These are phyloP conservation scores for Ogataea nakhonphanomensis DNA, from an alignment of 805 yeast species.

Conservation along the genomic window DNA sequence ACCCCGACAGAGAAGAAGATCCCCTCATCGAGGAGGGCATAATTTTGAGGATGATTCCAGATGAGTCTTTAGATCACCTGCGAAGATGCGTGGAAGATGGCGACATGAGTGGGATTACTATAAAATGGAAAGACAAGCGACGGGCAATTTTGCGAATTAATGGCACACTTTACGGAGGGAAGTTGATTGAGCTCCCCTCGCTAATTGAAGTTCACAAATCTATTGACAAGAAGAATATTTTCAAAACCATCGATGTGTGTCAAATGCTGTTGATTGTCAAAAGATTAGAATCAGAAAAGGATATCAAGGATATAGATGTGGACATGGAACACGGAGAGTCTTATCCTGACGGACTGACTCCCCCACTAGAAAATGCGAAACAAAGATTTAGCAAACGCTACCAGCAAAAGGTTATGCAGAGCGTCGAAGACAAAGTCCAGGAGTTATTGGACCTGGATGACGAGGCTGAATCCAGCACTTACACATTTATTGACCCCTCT, in stretches of 20 bases:
- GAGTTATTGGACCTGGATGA: conserved; percentile 72
- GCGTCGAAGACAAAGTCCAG: conserved; percentile 74
- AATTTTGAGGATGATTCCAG: conserved; percentile 64
- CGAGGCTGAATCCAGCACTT: conserved; percentile 76
- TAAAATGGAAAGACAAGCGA: conserved; percentile 80
- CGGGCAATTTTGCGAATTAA: conserved; percentile 76
- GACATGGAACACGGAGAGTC: conserved; percentile 40
- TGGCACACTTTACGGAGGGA: conserved; percentile 72
- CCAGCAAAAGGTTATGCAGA: conserved; percentile 67
- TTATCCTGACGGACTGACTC: conserved; percentile 76
- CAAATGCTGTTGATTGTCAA: conserved; percentile 80
- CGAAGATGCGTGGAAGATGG: conserved; percentile 72
- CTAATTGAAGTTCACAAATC: conserved; percentile 84
- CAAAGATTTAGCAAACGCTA: conserved; percentile 70
- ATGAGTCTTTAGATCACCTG: conserved; percentile 69
- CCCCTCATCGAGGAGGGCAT: conserved; percentile 89
- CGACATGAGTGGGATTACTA: conserved; percentile 64
- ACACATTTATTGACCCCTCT: conserved; percentile 64
- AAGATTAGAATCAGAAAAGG: conserved; percentile 41
- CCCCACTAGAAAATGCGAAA: conserved; percentile 72
- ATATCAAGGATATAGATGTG: conserved; percentile 41
- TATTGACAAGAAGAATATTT: conserved; percentile 81
- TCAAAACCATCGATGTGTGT: conserved; percentile 79
- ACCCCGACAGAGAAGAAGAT: conserved; percentile 93
- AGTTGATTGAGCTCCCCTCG: conserved; percentile 86